These are phyloP conservation scores for Gaeumannomyces tritici DNA, from an alignment of 2,329 filamentous ascomycete species.

Conservation along the genomic window DNA sequence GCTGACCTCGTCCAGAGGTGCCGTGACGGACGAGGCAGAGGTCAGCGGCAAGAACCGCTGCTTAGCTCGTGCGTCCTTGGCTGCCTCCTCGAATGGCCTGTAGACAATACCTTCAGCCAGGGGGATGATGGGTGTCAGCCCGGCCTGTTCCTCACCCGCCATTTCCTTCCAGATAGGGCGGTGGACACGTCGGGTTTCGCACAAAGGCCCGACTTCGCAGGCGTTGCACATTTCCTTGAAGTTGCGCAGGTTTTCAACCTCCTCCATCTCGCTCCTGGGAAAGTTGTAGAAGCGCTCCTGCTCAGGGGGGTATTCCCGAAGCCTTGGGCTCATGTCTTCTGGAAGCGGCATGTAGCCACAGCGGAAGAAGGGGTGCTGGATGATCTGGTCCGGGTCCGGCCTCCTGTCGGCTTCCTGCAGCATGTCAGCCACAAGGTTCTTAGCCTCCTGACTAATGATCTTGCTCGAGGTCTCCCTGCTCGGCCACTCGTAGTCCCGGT, in stretches of 20 bases:
- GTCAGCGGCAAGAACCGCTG: conserved; percentile 12
- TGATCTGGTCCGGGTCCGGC: conserved; percentile 67
- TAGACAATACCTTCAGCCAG: conserved; percentile 54
- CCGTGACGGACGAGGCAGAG: background rate
- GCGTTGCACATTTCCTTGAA: conserved; percentile 47
- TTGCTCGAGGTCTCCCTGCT: conserved; percentile 46
- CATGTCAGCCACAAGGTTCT: conserved; percentile 68
- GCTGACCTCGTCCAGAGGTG: conserved; percentile 21
- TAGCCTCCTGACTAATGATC: conserved; percentile 65
- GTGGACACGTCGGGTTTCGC: conserved; percentile 32
- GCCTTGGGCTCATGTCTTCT: conserved; percentile 46
- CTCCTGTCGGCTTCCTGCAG: conserved; percentile 66
- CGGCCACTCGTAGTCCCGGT: conserved; percentile 75
- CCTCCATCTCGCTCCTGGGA: conserved; percentile 32
- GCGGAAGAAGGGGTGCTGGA: conserved; percentile 72
- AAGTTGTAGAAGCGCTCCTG: conserved; percentile 46
- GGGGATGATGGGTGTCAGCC: conserved; percentile 53
- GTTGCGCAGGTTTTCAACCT: conserved; percentile 38
- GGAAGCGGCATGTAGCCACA: conserved; percentile 61
- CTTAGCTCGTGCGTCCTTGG: conserved; percentile 39
- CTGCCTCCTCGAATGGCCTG: conserved; percentile 51
- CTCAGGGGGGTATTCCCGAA: conserved; percentile 49
- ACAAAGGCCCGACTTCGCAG: conserved; percentile 50
- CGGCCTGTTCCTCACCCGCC: conserved; percentile 57
- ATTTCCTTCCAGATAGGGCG: conserved; percentile 57